These are phyloP conservation scores for Primulina eburnea DNA, from an alignment of 257 asterid species.

Conservation along the genomic window DNA sequence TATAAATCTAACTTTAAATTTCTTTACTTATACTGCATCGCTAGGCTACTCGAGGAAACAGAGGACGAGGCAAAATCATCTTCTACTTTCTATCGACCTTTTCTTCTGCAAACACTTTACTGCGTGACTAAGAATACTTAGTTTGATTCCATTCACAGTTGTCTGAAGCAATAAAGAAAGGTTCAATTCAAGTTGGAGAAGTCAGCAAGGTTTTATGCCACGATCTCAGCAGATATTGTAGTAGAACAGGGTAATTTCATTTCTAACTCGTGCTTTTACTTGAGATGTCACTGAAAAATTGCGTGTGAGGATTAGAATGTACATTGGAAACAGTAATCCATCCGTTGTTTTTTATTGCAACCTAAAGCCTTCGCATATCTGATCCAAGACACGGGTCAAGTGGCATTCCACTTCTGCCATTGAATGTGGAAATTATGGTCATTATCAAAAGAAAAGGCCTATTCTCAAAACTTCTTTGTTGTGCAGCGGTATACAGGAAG, in stretches of 20 bases:
- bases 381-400: not conserved
- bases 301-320: not conserved
- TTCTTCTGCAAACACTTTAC: not conserved
- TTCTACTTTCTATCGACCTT: conserved; percentile 46
- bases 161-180: conserved; percentile 65
- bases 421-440: not conserved
- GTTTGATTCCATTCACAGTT: conserved; percentile 9
- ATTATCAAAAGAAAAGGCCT: not conserved
- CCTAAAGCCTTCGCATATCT: not conserved
- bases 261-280: conserved; percentile 7
- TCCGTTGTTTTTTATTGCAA: not conserved
- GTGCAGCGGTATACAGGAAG: conserved; percentile 31
- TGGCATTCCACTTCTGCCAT: not conserved
- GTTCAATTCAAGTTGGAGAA: conserved; percentile 62
- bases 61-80: conserved; percentile 1
- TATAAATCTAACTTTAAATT: no score
- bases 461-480: conserved; percentile 1
- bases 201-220: conserved; percentile 78
- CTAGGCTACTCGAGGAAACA: not conserved
- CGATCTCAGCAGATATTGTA: conserved; percentile 66
- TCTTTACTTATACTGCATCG: not conserved
- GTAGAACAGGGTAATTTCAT: conserved; percentile 48
- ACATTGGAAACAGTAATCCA: not conserved
- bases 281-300: conserved; percentile 6
- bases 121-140: conserved; percentile 5